Conservation (phyloP, 768 basidiomycete species). For the Roridomyces roridus region DNA sequence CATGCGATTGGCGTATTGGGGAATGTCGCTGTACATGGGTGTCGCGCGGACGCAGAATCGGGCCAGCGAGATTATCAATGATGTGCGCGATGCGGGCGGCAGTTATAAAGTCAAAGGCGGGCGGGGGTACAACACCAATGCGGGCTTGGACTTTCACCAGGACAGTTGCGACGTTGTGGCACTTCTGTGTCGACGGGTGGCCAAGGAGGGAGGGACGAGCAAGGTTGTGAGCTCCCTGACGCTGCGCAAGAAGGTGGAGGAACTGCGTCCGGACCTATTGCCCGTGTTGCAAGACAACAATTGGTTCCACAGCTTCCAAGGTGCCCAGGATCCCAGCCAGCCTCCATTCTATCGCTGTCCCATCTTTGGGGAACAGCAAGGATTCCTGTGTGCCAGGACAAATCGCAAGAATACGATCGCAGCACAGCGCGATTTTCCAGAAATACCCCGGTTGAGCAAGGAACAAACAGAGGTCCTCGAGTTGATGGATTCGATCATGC, state of each 20-base stretch:
- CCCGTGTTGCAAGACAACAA: not conserved
- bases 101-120: conserved; percentile 12
- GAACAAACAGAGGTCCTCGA: conserved; percentile 5
- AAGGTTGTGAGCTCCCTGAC: conserved; percentile 12
- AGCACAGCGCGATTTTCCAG: conserved; percentile 9
- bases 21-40: conserved; percentile 11
- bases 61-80: conserved; percentile 7
- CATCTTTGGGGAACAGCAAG: conserved; percentile 1
- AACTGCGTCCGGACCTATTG: conserved; percentile 5
- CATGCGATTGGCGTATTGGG: conserved; percentile 7
- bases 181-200: conserved; percentile 10
- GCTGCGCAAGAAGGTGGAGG: conserved; percentile 1
- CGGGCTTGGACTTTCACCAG: conserved; percentile 11
- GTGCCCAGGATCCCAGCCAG: conserved; percentile 3
- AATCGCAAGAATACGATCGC: conserved; percentile 10
- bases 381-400: not conserved
- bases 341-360: conserved; percentile 9
- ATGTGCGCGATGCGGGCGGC: conserved; percentile 11
- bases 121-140: conserved; percentile 8
- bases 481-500: conserved; percentile 5
- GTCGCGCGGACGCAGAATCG: conserved; percentile 14
- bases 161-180: conserved; percentile 10
- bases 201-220: conserved; percentile 6
- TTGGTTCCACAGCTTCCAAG: conserved; percentile 15
- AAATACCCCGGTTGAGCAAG: conserved; percentile 4